phyloP scores from a whole-genome alignment of 2,329 filamentous ascomycete genomes.

The Cordyceps cateniannulata region DNA sequence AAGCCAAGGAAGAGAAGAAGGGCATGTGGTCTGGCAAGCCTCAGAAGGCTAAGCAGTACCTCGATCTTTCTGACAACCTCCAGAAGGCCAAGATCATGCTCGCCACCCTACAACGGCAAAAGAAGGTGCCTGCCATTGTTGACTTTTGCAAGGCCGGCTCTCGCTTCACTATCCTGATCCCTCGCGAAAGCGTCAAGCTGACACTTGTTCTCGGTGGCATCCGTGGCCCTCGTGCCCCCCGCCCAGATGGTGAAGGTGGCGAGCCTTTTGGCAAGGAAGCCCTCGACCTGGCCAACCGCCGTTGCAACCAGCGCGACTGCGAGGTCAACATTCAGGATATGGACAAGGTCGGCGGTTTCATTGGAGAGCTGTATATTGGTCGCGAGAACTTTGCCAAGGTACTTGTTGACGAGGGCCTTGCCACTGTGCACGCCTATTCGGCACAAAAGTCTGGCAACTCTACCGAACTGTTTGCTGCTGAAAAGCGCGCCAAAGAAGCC shows the following conservation, averaged over 20 bases:
- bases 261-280: conserved; percentile 96
- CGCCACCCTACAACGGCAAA: conserved; percentile 79
- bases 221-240: conserved; percentile 79
- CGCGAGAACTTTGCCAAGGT: conserved; percentile 93
- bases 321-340: conserved; percentile 92
- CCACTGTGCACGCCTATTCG: conserved; percentile 88
- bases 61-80: conserved; percentile 84
- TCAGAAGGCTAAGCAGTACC: conserved; percentile 72
- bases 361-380: conserved; percentile 87
- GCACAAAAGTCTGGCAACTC: conserved; percentile 92
- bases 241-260: conserved; percentile 65
- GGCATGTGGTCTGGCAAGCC: conserved; percentile 94
- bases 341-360: conserved; percentile 96
- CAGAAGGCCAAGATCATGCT: conserved; percentile 96
- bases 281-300: conserved; percentile 79
- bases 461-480: conserved; percentile 77
- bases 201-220: conserved; percentile 94
- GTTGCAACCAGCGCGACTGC: conserved; percentile 89
- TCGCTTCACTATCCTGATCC: conserved; percentile 85
- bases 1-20: conserved; percentile 79
- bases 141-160: conserved; percentile 98
- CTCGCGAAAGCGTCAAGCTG: conserved; percentile 87
- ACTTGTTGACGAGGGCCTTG: conserved; percentile 88
- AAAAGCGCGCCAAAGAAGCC: conserved; percentile 82
- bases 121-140: conserved; percentile 85